Evolutionary conservation across 768 basidiomycete species (phyloP).

Genomic region (Vararia minispora): DNA sequence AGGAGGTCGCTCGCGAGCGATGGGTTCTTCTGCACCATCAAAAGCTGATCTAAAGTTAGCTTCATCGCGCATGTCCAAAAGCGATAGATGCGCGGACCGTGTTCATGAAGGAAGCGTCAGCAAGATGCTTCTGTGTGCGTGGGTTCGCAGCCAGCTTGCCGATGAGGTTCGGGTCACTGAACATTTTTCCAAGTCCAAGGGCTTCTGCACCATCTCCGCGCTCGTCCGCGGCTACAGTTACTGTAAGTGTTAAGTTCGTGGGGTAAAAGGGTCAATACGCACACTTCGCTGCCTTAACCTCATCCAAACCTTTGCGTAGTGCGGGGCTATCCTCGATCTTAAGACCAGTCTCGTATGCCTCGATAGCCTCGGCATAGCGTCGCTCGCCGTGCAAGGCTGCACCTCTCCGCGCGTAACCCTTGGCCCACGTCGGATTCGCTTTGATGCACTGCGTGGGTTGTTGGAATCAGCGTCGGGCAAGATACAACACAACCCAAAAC

Average conservation of each 20-base stretch:
- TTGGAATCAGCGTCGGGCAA: too few relatives aligned
- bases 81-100: slow-evolving; percentile 45
- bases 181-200: slow-evolving; percentile 61
- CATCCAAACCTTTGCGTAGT: slow-evolving; percentile 77
- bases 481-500: too few relatives aligned
- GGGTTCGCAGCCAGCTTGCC: slow-evolving; percentile 82
- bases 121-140: slow-evolving; percentile 71
- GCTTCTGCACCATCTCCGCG: slow-evolving; percentile 32
- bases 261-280: slow-evolving; percentile 11
- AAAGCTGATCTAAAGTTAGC: too few relatives aligned
- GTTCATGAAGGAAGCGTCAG: slow-evolving; percentile 74
- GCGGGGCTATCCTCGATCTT: slow-evolving; percentile 75
- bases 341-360: slow-evolving; percentile 73
- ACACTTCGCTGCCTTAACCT: slow-evolving; percentile 83
- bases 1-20: slow-evolving; percentile 44
- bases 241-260: not conserved
- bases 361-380: slow-evolving; percentile 74
- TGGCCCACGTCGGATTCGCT: slow-evolving; percentile 73
- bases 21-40: slow-evolving; percentile 60
- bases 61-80: too few relatives aligned
- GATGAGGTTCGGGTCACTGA: slow-evolving; percentile 74
- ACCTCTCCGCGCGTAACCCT: slow-evolving; percentile 87
- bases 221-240: slow-evolving; percentile 25
- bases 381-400: slow-evolving; percentile 82
- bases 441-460: slow-evolving; percentile 71